Conservation (phyloP, 2,329 filamentous ascomycete genomes). For the Fonsecaea multimorphosa region DNA sequence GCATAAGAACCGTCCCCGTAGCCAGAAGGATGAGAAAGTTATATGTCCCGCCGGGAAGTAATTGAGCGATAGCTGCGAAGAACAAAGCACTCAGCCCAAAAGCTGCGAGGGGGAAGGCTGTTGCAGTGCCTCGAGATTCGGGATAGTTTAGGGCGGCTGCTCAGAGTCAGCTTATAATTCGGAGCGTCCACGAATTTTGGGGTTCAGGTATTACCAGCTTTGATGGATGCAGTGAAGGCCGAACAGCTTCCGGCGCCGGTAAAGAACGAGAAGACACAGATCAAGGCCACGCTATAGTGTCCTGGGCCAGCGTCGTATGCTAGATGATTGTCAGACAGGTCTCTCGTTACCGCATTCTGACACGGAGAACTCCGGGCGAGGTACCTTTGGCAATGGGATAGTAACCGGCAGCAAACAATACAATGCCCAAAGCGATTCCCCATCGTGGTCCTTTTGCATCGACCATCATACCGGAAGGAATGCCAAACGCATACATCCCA, state of each 20-base stretch:
- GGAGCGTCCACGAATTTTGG: slow-evolving; percentile 27
- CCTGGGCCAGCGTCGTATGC: slow-evolving; percentile 74
- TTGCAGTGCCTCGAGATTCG: slow-evolving; percentile 86
- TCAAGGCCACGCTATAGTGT: slow-evolving; percentile 59
- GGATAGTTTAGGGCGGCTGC: slow-evolving; percentile 89
- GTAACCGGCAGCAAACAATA: slow-evolving; percentile 79
- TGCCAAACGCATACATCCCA: slow-evolving; percentile 91
- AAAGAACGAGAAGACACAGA: slow-evolving; percentile 85
- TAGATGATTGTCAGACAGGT: slow-evolving; percentile 45
- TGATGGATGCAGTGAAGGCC: slow-evolving; percentile 88
- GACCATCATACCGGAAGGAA: slow-evolving; percentile 86
- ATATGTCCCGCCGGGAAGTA: slow-evolving; percentile 83
- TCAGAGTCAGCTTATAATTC: slow-evolving; percentile 26
- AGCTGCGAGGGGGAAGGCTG: slow-evolving; percentile 87
- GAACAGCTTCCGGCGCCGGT: slow-evolving; percentile 88
- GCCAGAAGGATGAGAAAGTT: slow-evolving; percentile 81
- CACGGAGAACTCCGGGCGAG: slow-evolving; percentile 5
- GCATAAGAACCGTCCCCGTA: slow-evolving; percentile 76
- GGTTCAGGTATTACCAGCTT: slow-evolving; percentile 59
- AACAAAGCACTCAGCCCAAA: slow-evolving; percentile 97
- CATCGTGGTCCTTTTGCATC: slow-evolving; percentile 81
- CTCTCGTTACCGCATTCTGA: slow-evolving; percentile 14
- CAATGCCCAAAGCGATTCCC: slow-evolving; percentile 74
- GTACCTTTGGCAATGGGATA: slow-evolving; percentile 72
- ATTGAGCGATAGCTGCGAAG: slow-evolving; percentile 80